Evolutionary conservation across 306 rosid genomes (phyloP), one percentile per base, ranked within the genome.

Genomic region (Trichosanthes truncata): DNA sequence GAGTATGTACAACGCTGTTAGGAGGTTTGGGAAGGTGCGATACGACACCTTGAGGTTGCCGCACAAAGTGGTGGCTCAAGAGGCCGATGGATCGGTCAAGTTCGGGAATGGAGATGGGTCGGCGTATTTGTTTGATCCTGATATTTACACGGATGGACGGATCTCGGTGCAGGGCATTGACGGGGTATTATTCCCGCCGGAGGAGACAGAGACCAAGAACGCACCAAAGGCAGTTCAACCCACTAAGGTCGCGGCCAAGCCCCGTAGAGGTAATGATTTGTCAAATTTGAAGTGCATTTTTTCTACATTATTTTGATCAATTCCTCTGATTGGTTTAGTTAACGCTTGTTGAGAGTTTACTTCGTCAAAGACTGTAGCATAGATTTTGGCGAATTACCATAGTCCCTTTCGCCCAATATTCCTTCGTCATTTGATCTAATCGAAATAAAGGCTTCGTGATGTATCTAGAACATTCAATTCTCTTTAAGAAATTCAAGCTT

Each of bases 151-250:
- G 11, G 85, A 82, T 11, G 85, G 85, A n/a, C 80, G 85, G 75
- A 82, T 82, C 31, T 78, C 85, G 31, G 85, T 82, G 14, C 85
- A 82, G 60, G 85, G 81, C 36, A 82, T 82, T n/a, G 85, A 82
- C 41, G 85, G 85, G 3, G 85, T 82, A 69, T 69, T 82, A 68
- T 78, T 82, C 61, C 85, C 85, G 66, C 61, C 77, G 57, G 84
- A 82, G 49, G 79, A 72, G 57, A 21, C 21, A 3, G 72, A 69
- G 63, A 60, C 57, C 55, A 61, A 48, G 51, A 18, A 68, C 51
- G 51, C 35, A 25, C 57, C 82, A 10, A 78, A 46, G 41, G 17
- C 75, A 21, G 33, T 59, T 59, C 77, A 56, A 36, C 81, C 68
- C 20, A 63, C 60, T 26, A 82, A 82, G 61, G 81, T 57, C 20